These are phyloP conservation scores for Trichosporon sp. DNA, from an alignment of 1,284 basidiomycete species.

Conservation along the genomic window DNA sequence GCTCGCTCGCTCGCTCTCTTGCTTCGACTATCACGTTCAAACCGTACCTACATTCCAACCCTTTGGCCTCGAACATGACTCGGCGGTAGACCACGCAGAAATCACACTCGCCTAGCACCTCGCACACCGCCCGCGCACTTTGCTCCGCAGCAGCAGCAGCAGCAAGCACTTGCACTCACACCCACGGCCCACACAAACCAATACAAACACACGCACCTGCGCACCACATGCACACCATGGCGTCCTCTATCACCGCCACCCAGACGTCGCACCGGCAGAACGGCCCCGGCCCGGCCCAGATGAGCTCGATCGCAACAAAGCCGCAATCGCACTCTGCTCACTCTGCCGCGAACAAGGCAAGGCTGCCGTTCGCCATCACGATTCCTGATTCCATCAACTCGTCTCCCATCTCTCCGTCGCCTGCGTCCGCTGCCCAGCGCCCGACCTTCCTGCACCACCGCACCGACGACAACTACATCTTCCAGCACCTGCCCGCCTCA, in stretches of 20 bases:
- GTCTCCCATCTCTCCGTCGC: background rate
- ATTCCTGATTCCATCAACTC: background rate
- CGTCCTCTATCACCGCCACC: background rate
- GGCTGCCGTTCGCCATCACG: background rate
- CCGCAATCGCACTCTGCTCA: background rate
- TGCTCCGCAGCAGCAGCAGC: background rate
- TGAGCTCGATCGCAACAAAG: background rate
- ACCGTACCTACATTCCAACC: background rate
- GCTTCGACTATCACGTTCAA: background rate
- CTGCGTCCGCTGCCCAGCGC: background rate
- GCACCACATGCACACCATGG: background rate
- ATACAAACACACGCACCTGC: background rate
- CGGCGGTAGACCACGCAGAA: background rate
- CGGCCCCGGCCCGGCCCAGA: background rate
- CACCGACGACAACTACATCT: conserved; percentile 1
- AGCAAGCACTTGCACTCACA: background rate
- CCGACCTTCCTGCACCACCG: conserved; percentile 1
- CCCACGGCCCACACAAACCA: background rate
- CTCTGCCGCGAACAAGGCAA: background rate
- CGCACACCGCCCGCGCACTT: background rate
- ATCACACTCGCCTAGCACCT: conserved; percentile 2
- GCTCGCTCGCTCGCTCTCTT: background rate
- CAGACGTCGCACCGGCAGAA: background rate
- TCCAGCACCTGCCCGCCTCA: background rate
- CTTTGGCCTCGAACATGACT: background rate